Evolutionary conservation across 1,284 basidiomycete species (phyloP), one percentile per base, ranked within the genome.

Genomic region (Marasmius fiardii): DNA sequence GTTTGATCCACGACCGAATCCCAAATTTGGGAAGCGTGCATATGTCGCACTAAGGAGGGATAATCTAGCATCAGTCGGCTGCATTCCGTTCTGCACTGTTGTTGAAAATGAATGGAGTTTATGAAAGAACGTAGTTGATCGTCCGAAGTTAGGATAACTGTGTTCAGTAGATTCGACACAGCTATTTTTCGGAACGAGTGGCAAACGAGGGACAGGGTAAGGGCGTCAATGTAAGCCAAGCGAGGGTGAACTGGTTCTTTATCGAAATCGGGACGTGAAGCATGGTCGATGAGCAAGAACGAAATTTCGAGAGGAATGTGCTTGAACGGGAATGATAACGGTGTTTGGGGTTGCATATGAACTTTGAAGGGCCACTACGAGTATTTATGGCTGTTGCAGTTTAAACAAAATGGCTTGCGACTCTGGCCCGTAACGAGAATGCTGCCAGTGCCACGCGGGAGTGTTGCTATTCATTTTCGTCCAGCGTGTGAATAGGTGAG

Each of bases 81-180:
- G 16, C 64, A 66, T 16, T 58, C 51, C 1, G 43, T 50, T 23
- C 48, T n/a, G 1, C 43, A 43, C 21, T 66, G 57, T 2, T 55
- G 56, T 57, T 73, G 71, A 20, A 65, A 59, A 4, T 61, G 60
- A 16, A 74, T 54, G 26, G 70, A 59, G 37, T 63, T 55, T 31
- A 70, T 61, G 62, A 77, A 76, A 35, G 62, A 56, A 49, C 61
- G 44, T 8, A 73, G 58, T 14, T 68, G 58, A 0, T 57, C 31
- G 6, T 66, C 58, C 0, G 63, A 60, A 37, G 58, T 54, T 31
- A 76, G 67, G 31, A 73, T 54, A 3, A 77, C 70, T 20, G 68
- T 74, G 55, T 69, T 66, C 7, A 77, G 68, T 51, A 76, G 67
- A 50, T 68, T 59, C 14, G 68, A 71, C 69, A 76, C 72, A 18